Evolutionary conservation across 176 grass and related monocot species (phyloP).

Genomic region (Rhynchospora breviuscula): DNA sequence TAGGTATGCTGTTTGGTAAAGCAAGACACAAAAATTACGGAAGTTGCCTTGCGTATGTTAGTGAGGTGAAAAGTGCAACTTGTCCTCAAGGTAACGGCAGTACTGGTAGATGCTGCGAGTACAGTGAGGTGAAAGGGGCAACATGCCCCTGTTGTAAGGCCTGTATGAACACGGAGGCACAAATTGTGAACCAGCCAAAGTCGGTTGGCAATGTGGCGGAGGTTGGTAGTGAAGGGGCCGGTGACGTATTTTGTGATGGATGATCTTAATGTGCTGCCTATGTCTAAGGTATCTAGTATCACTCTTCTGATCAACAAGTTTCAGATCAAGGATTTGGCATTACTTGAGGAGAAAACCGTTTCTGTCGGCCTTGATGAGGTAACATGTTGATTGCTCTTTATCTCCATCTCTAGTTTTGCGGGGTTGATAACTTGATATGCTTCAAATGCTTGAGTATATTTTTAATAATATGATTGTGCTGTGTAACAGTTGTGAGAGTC

Average conservation of each 20-base stretch:
- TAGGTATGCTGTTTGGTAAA: too few relatives aligned
- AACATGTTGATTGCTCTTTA: neutral
- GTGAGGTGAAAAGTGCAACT: too few relatives aligned
- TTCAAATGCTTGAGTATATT: neutral
- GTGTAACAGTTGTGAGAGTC: too few relatives aligned
- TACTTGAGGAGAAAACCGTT: conserved; percentile 28
- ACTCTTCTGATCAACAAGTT: conserved; percentile 19
- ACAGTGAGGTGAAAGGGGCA: neutral
- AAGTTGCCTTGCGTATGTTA: too few relatives aligned
- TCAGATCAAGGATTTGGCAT: conserved; percentile 4
- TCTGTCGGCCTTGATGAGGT: conserved; percentile 27
- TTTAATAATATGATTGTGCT: too few relatives aligned
- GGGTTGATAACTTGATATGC: neutral
- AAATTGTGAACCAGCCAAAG: neutral
- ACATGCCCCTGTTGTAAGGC: neutral
- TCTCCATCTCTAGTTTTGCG: neutral
- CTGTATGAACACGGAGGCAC: neutral
- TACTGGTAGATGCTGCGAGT: neutral
- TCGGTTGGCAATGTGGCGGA: neutral
- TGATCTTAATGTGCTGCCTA: conserved; percentile 31
- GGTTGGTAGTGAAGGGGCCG: too few relatives aligned
- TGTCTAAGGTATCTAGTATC: conserved; percentile 39
- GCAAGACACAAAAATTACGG: too few relatives aligned
- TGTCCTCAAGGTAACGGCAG: too few relatives aligned
- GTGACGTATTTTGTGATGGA: conserved; percentile 35